Evolutionary conservation across 495 filamentous ascomycete genomes (phyloP).

Genomic region (Letharia lupina): DNA sequence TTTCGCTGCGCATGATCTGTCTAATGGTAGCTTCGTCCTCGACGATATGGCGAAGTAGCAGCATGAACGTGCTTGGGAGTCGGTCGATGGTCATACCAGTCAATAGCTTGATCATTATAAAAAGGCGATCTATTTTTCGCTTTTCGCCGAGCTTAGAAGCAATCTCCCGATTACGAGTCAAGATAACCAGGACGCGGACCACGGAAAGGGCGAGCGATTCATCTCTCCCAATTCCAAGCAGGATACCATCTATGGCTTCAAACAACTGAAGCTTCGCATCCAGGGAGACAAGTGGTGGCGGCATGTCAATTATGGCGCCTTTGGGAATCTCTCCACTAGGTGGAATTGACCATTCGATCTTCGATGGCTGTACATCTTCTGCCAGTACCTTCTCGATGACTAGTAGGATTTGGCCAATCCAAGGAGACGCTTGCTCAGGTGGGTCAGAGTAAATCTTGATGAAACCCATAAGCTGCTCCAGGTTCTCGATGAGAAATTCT

Average conservation of each 20-base stretch:
- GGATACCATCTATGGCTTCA: constrained; percentile 64
- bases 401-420: constrained; percentile 85
- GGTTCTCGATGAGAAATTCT: constrained; percentile 68
- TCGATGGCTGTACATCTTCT: constrained; percentile 71
- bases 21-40: constrained; percentile 88
- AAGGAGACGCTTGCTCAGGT: constrained; percentile 70
- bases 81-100: constrained; percentile 65
- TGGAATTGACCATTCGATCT: constrained; percentile 65
- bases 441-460: constrained; percentile 64
- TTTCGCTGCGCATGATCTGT: constrained; percentile 89
- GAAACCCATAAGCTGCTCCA: constrained; percentile 66
- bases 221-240: constrained; percentile 82
- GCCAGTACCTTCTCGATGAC: constrained; percentile 83
- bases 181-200: constrained; percentile 76
- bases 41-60: constrained; percentile 83
- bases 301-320: constrained; percentile 42
- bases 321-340: constrained; percentile 36
- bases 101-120: constrained; percentile 89
- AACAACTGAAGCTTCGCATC: constrained; percentile 65
- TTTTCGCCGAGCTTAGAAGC: constrained; percentile 75
- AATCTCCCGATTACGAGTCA: constrained; percentile 69
- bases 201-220: constrained; percentile 76
- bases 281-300: constrained; percentile 54
- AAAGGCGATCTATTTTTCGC: constrained; percentile 78
- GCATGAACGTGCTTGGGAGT: constrained; percentile 72